Base-by-base conservation (phyloP, 108 stramenopile species). In the Cyclostephanos tholiformis region DNA sequence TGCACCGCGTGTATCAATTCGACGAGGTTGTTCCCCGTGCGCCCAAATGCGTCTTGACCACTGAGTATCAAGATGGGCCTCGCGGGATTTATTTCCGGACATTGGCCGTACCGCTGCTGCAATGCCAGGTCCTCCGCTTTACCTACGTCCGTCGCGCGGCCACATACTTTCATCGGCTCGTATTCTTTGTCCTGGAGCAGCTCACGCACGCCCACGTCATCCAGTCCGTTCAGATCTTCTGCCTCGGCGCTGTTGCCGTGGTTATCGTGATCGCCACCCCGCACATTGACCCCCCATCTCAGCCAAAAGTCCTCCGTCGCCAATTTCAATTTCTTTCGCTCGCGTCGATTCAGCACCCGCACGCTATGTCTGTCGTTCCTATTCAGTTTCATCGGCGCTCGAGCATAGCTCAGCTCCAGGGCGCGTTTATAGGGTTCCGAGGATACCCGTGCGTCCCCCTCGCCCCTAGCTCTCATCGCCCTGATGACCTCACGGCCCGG, bases 21-120 rank as follows among this genome's bases (percentile, higher is more conserved):
- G 25, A 71, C 58, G 22, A 71, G 69, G 17, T 71, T 71, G 58
- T 71, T 71, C 10, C 69, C 69, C n/a, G 57, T 71, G 12, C 69
- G 57, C 14, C 69, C 69, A 20, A 60, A 46, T 7, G 58, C 14
- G 22, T 71, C 25, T 4, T 27, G 41, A 6, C 69, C 69, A 9
- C 60, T 57, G 23, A 71, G 57, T 23, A 71, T 22, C 35, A 71
- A 3, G 22, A 71, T 56, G 17, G 53, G 20, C 8, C 44, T 60
- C 10, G 30, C 35, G 22, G 57, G 52, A 5, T 20, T 36, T 7
- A 53, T 39, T 23, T 39, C 58, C 29, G 69, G 38, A 57, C 69
- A 71, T 29, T 41, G 36, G 30, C 39, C 16, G 62, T 63, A 63
- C 35, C 35, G 36, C 35, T 38, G 62, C 20, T 22, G 61, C 20